These are phyloP conservation scores for Candida sithepensis DNA, from an alignment of 805 yeast genomes.

Conservation along the genomic window DNA sequence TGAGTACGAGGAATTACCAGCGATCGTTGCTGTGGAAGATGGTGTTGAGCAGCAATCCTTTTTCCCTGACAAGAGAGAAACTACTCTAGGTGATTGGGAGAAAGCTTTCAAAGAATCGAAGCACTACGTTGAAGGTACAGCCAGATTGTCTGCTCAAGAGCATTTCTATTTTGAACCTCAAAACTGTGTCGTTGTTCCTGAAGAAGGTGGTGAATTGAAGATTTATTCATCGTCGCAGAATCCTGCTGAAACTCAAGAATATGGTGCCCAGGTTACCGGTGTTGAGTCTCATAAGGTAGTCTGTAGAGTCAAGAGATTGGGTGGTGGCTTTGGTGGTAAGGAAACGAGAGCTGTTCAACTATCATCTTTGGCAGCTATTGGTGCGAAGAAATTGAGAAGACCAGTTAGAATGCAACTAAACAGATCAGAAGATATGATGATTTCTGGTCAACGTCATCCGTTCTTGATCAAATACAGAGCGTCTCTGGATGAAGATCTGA, in stretches of 20 bases:
- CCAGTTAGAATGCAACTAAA: conserved; percentile 41
- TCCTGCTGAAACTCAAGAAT: conserved; percentile 42
- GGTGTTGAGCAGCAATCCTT: conserved; percentile 39
- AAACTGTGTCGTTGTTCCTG: conserved; percentile 41
- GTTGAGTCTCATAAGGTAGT: conserved; percentile 41
- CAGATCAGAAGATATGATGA: conserved; percentile 43
- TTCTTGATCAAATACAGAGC: conserved; percentile 41
- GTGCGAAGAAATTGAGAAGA: conserved; percentile 38
- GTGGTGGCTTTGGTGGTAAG: conserved; percentile 51
- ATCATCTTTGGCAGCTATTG: conserved; percentile 38
- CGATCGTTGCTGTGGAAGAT: conserved; percentile 40
- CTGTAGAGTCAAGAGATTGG: conserved; percentile 39
- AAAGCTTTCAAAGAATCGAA: conserved; percentile 31
- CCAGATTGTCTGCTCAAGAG: conserved; percentile 45
- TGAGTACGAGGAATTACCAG: conserved; percentile 39
- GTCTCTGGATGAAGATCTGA: conserved; percentile 37
- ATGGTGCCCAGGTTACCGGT: conserved; percentile 40
- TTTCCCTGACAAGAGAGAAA: conserved; percentile 33
- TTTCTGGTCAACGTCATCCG: conserved; percentile 46
- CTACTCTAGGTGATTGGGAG: conserved; percentile 39
- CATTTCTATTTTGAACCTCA: conserved; percentile 48
- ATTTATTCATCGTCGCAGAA: conserved; percentile 41
- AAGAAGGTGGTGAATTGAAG: conserved; percentile 44
- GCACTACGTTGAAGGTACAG: conserved; percentile 35
- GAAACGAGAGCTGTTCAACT: conserved; percentile 40